These are phyloP conservation scores for Puya raimondii DNA, from an alignment of 176 grass and related monocot species.

Conservation along the genomic window DNA sequence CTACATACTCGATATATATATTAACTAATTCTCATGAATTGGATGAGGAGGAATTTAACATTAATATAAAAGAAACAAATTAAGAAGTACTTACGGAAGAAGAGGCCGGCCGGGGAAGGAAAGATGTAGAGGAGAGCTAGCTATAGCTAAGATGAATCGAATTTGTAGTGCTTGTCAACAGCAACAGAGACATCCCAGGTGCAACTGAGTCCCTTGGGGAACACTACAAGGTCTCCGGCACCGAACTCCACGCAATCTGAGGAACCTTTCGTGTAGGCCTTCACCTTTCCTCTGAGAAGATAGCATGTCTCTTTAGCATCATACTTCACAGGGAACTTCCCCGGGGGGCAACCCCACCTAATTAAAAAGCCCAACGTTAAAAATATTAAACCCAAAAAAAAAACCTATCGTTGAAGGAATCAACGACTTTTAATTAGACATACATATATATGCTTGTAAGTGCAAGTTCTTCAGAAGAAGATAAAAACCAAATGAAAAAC, in stretches of 20 bases:
- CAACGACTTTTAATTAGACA: no score
- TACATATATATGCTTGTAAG: background rate
- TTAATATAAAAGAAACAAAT: background rate
- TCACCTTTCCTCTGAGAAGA: conserved; percentile 73
- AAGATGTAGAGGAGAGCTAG: background rate
- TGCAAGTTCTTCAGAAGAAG: background rate
- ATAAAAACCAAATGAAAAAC: background rate
- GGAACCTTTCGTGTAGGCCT: conserved; percentile 61
- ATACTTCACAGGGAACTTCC: conserved; percentile 75
- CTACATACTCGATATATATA: no score
- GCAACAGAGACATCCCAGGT: conserved; percentile 75
- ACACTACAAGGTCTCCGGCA: conserved; percentile 79
- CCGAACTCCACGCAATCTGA: conserved; percentile 73
- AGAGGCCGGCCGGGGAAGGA: background rate
- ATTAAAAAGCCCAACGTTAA: background rate
- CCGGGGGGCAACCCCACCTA: conserved; percentile 75
- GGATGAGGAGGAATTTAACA: no score
- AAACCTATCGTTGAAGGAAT: background rate
- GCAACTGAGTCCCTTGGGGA: conserved; percentile 87
- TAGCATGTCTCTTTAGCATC: conserved; percentile 88
- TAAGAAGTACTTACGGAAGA: background rate
- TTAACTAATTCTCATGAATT: no score
- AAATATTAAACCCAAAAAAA: background rate
- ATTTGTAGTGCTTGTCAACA: conserved; percentile 92
- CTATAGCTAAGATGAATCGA: conserved; percentile 58